Conservation (phyloP, 164 flowering plant species). For the Cinnamomum micranthum region DNA sequence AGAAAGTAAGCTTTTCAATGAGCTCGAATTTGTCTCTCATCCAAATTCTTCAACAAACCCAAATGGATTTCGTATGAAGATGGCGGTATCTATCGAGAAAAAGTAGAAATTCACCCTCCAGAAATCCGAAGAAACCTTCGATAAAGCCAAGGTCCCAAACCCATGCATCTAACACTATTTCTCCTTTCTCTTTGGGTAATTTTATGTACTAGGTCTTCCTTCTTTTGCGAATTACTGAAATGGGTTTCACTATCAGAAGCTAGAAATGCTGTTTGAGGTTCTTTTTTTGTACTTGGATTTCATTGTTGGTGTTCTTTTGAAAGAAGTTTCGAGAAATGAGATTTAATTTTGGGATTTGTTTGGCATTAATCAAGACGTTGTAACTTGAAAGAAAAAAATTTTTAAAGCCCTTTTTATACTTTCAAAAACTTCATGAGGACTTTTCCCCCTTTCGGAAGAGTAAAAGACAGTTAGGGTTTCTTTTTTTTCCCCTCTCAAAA, state of each 20-base stretch:
- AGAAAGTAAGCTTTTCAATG: neutral
- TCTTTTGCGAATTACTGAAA: neutral
- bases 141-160: slow-evolving; percentile 66
- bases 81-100: slow-evolving; percentile 54
- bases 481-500: no score
- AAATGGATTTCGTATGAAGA: slow-evolving; percentile 18
- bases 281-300: no score
- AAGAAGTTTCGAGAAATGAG: no score
- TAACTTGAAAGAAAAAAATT: no score
- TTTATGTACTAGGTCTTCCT: neutral
- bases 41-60: neutral
- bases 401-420: no score
- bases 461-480: no score
- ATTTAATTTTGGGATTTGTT: no score
- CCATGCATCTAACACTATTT: neutral
- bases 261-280: no score
- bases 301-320: no score
- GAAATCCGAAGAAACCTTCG: slow-evolving; percentile 79
- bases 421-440: no score
- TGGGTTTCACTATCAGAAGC: neutral
- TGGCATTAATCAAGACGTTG: no score
- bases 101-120: slow-evolving; percentile 57
- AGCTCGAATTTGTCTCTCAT: neutral
- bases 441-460: no score
- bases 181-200: neutral